Percentiles rank a stretch among this genome's conserved stretches.
These are phyloP conservation scores for Rhizophagus clarus DNA, from an alignment of 192 early-diverging fungal species.

Conservation along the genomic window DNA sequence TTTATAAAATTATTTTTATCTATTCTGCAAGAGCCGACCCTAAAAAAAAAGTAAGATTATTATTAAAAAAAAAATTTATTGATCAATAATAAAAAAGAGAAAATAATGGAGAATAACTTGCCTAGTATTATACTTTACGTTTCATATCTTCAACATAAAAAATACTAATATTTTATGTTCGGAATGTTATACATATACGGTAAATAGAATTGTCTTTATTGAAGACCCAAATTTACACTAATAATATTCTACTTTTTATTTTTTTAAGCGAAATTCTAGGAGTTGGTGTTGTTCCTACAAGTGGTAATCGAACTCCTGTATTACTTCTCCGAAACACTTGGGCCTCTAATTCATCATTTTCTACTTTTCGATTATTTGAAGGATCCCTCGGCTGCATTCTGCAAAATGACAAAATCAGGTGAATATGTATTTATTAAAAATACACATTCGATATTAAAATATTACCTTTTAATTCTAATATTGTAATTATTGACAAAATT, in stretches of 20 bases:
- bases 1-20: no score
- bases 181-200: no score
- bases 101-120: no score
- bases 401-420: constrained; percentile 3
- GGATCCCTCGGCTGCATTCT: not conserved
- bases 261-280: not conserved
- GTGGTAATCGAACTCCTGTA: not conserved
- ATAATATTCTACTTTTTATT: not conserved
- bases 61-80: no score
- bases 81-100: no score
- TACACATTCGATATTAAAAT: not conserved
- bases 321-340: not conserved
- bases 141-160: no score
- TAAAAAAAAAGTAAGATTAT: no score
- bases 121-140: no score
- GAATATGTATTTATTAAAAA: constrained; percentile 1
- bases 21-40: no score
- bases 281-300: constrained; percentile 6
- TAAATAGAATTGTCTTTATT: no score
- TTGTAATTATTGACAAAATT: constrained; percentile 26
- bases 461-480: constrained; percentile 15
- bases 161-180: no score
- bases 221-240: no score
- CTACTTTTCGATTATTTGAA: constrained; percentile 10
- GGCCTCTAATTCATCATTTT: constrained; percentile 7